These are phyloP conservation scores for Cystofilobasidium macerans DNA, from an alignment of 768 basidiomycete genomes.

Conservation along the genomic window DNA sequence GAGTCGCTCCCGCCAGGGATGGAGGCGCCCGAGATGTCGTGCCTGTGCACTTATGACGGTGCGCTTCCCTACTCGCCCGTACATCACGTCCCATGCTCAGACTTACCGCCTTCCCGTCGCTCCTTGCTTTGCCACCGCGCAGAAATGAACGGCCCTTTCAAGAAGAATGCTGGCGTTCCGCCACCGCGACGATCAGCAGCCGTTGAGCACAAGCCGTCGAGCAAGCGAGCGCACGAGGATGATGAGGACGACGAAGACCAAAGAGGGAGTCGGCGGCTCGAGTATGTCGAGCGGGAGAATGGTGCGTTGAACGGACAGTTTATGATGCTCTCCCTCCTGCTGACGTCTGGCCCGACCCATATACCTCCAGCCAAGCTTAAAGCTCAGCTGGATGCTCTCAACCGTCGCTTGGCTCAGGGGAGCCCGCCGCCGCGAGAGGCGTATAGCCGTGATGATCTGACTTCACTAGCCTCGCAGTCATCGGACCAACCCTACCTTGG, in stretches of 20 bases:
- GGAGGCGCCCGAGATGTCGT: slow-evolving; percentile 13
- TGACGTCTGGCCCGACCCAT: background rate
- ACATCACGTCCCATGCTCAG: background rate
- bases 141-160: slow-evolving; percentile 23
- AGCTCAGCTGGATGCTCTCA: background rate
- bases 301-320: background rate
- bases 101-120: background rate
- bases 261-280: slow-evolving; percentile 1
- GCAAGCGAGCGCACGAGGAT: background rate
- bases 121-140: background rate
- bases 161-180: background rate
- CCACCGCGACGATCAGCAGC: background rate
- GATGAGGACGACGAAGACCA: background rate
- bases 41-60: slow-evolving; percentile 21
- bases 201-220: background rate
- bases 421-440: background rate
- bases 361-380: background rate
- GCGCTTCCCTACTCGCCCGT: background rate
- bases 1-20: slow-evolving; percentile 17
- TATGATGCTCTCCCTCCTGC: background rate
- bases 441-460: background rate
- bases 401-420: background rate
- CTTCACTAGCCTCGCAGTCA: background rate
- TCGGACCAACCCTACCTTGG: background rate
- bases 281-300: slow-evolving; percentile 12